Evolutionary conservation across 2,329 filamentous ascomycete genomes (phyloP).

Genomic region (Colletotrichum salicis): DNA sequence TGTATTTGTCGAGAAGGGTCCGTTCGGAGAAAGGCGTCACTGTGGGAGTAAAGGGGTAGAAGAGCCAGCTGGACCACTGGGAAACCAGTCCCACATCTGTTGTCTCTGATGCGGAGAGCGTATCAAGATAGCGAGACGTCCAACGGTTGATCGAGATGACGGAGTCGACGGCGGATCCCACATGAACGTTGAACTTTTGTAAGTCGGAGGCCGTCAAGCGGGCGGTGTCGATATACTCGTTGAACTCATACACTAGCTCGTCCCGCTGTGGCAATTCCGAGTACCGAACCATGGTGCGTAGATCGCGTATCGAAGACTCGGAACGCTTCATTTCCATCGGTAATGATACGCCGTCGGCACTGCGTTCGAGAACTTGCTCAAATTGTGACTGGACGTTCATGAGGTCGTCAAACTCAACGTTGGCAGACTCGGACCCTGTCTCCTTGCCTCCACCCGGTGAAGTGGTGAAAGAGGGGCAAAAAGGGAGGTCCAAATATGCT

Average conservation of each 20-base stretch:
- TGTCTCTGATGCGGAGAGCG: constrained; percentile 55
- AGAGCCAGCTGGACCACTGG: constrained; percentile 55
- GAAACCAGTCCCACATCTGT: constrained; percentile 50
- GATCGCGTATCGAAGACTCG: constrained; percentile 78
- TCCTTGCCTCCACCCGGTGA: constrained; percentile 28
- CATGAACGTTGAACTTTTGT: constrained; percentile 79
- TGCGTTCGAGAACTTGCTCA: constrained; percentile 77
- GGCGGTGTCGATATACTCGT: constrained; percentile 78
- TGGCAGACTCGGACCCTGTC: constrained; percentile 29
- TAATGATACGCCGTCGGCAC: constrained; percentile 72
- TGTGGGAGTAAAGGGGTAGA: constrained; percentile 72
- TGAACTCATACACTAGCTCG: constrained; percentile 80
- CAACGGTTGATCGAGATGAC: constrained; percentile 80
- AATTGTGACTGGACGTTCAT: constrained; percentile 81
- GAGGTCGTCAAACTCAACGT: constrained; percentile 77
- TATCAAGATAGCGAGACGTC: constrained; percentile 76
- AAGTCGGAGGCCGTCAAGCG: constrained; percentile 73
- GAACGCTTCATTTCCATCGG: constrained; percentile 84
- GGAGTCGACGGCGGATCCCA: constrained; percentile 78
- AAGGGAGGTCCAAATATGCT: constrained; percentile 69
- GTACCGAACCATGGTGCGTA: constrained; percentile 77
- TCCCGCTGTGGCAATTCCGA: constrained; percentile 74
- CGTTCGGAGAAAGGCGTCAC: constrained; percentile 64
- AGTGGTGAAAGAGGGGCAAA: constrained; percentile 60
- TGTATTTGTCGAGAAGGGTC: constrained; percentile 77